Base-by-base conservation (phyloP, 2,329 filamentous ascomycete genomes). In the Talaromyces funiculosus region DNA sequence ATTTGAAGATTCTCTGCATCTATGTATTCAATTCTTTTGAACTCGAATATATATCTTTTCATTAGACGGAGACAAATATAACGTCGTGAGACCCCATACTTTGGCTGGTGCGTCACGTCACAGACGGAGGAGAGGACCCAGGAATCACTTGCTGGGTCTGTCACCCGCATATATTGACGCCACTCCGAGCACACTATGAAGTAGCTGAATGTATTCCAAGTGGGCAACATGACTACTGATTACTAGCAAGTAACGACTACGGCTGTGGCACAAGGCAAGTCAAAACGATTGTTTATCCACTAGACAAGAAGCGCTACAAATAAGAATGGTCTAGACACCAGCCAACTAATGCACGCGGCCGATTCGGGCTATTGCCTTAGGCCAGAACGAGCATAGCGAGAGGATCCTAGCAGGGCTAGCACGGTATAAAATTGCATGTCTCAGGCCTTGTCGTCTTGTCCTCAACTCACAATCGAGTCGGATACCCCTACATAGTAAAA, bases 81-180 rank as follows among this genome's bases (percentile, higher is more conserved):
- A n/a, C n/a, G n/a, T n/a, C n/a, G n/a, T n/a, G n/a, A n/a, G n/a
- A 51, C 47, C 47, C 47, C 47, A 33, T 33, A 51, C 47, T 51
- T 20, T 51, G 29, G 47, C 29, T 51, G 33, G 47, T 51, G 47
- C 29, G 20, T 20, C 20, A 31, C 26, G 24, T 20, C 20, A 31
- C 26, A 31, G 7, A 49, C 45, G 26, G 45, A 33, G 29, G 47
- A 51, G 47, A 51, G 26, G 47, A 33, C 47, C 45, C 45, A 26
- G 45, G 45, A 51, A 51, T 31, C 20, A n/a, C 43, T 29, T n/a
- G 14, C 43, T 26, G 22, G 22, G 43, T 26, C 16, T 31, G 29
- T 35, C 29, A 51, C 47, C 47, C 47, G 47, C 47, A 51, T 22
- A 26, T 49, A 51, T 22, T 8, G 29, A 33, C 47, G 47, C 47